Conservation (phyloP, 2,329 filamentous ascomycete genomes). For the Colletotrichum paranaense region DNA sequence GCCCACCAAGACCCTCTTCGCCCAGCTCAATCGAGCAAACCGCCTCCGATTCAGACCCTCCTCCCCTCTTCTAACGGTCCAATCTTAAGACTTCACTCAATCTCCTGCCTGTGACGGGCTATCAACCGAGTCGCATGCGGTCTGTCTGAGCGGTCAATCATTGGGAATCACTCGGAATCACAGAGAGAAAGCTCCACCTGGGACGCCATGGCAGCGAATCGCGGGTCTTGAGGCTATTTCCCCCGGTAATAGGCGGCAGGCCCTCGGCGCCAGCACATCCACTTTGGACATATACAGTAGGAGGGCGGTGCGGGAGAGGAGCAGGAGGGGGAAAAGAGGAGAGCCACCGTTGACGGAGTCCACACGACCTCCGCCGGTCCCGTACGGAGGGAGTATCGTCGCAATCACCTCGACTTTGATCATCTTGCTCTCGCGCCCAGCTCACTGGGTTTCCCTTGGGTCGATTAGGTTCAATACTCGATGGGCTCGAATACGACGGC, state of each 20-base stretch:
- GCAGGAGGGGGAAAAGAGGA: neutral
- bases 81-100: slow-evolving; percentile 45
- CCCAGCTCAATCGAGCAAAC: neutral
- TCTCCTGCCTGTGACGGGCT: slow-evolving; percentile 45
- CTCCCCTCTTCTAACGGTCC: slow-evolving; percentile 35
- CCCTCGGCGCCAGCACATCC: slow-evolving; percentile 9
- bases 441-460: neutral
- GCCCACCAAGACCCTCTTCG: slow-evolving; percentile 12
- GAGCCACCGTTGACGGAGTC: neutral
- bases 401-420: neutral
- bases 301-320: neutral
- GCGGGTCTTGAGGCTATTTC: slow-evolving; percentile 33
- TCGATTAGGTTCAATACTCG: neutral
- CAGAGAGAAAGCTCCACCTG: slow-evolving; percentile 28
- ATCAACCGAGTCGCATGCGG: slow-evolving; percentile 15
- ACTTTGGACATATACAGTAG: neutral
- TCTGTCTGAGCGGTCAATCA: slow-evolving; percentile 29
- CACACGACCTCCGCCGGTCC: neutral
- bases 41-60: neutral
- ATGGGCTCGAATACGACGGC: neutral
- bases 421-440: neutral
- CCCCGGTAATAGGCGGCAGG: slow-evolving; percentile 2
- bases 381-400: neutral
- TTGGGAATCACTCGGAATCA: slow-evolving; percentile 29
- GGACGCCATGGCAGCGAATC: slow-evolving; percentile 40